Base-by-base conservation (phyloP, 768 basidiomycete species). In the Amanita subjunquillea region DNA sequence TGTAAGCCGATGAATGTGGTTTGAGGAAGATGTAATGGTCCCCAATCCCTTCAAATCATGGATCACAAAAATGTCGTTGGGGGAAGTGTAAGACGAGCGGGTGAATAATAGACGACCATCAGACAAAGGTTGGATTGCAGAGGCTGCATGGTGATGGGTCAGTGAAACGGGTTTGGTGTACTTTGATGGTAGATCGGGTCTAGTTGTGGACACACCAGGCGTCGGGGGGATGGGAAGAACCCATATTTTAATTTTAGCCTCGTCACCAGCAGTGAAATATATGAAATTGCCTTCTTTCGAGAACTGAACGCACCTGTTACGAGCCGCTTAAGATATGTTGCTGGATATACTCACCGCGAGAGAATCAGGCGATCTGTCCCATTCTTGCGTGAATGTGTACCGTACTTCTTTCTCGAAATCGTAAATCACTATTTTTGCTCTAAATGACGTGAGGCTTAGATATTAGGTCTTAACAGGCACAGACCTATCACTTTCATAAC, bases 401-500 rank as follows among this genome's bases (percentile, higher is more conserved):
- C 83, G 75, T 12, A 85, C 72, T n/a, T 79, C 68, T 55, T 76
- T 80, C 40, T 67, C 63, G 13, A 95, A 68, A 60, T 94, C 89
- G 59, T 84, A 89, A 7, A 92, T 76, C 40, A 91, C 80, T 44
- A 93, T 75, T 63, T 88, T 87, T 6, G 79, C 77, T 55, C 89
- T 88, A 25, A 34, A 40, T 23, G 3, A 46, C 13, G 6, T 44
- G 46, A 51, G 30, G 23, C 45, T 29, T 56, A 44, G 49, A 44
- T 8, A 6, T 20, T 13, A 51, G 29, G 6, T 30, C 22, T 49
- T 6, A 42, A 27, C 12, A 15, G 6, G 50, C 6, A 51, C 63
- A 40, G 54, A 82, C 83, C 86, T 79, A 67, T 95, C 94, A 48
- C 85, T 76, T 67, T 97, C 94, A 58, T 93, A 86, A 2, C 94